A percentile compares a stretch with the other conserved stretches of the same genome.
Conservation (phyloP, 805 yeast genomes). For the Saccharomycopsis fibuligera region DNA sequence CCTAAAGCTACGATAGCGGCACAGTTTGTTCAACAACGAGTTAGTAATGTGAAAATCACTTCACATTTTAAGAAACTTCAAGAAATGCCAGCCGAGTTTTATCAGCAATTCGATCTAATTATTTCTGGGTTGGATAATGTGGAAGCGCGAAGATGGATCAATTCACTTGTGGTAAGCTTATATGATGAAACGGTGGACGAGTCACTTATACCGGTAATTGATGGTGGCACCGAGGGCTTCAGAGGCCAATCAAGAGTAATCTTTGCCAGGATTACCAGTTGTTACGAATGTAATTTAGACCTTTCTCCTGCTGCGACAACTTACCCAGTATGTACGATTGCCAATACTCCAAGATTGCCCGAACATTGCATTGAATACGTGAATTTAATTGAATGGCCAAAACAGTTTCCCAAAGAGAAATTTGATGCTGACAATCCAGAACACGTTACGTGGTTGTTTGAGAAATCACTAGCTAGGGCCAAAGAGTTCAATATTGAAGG, state of each 20-base stretch:
- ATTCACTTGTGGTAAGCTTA: slow-evolving; percentile 56
- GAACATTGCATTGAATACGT: slow-evolving; percentile 96
- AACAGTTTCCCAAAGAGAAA: slow-evolving; percentile 35
- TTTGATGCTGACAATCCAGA: slow-evolving; percentile 66
- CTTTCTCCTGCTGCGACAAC: slow-evolving; percentile 59
- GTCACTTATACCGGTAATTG: slow-evolving; percentile 62
- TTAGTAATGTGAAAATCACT: slow-evolving; percentile 39
- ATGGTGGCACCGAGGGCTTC: slow-evolving; percentile 95
- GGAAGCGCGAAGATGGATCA: slow-evolving; percentile 89
- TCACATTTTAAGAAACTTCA: slow-evolving; percentile 65
- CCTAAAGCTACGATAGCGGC: slow-evolving; percentile 67
- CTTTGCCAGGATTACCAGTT: slow-evolving; percentile 76
- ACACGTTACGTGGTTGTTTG: slow-evolving; percentile 59
- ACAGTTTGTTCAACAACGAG: slow-evolving; percentile 41
- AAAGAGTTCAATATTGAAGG: slow-evolving; percentile 61
- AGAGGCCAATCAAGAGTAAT: slow-evolving; percentile 87
- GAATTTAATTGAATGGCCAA: slow-evolving; percentile 67
- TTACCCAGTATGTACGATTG: slow-evolving; percentile 89
- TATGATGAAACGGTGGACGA: slow-evolving; percentile 44
- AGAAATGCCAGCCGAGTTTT: slow-evolving; percentile 55
- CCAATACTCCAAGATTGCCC: slow-evolving; percentile 88
- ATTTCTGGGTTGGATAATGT: slow-evolving; percentile 87
- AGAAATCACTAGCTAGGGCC: slow-evolving; percentile 55
- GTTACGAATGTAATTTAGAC: slow-evolving; percentile 87
- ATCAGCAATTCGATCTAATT: slow-evolving; percentile 61